Evolutionary conservation across 108 stramenopile species (phyloP).

Genomic region (Schizochytrium sp.): DNA sequence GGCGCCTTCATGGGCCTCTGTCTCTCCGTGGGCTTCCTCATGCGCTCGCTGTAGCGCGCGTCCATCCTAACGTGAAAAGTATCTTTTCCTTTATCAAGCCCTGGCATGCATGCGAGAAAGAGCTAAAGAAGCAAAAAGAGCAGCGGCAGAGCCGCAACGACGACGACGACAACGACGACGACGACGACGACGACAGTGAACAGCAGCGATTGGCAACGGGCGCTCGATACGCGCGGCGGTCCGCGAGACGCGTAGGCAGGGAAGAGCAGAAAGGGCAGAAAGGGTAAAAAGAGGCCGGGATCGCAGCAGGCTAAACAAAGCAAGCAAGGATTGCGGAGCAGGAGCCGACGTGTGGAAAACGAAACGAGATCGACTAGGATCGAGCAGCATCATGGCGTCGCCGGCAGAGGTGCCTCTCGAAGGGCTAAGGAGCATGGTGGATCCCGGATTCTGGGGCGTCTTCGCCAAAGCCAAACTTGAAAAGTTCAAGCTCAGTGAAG

Average conservation of each 20-base stretch:
- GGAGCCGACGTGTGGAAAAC: background rate
- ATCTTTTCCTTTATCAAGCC: background rate
- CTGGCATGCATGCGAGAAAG: background rate
- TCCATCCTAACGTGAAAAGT: background rate
- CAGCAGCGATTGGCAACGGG: too few species aligned
- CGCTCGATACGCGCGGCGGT: too few species aligned
- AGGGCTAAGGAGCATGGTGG: background rate
- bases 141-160: too few species aligned
- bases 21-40: background rate
- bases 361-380: background rate
- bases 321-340: background rate
- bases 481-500: background rate
- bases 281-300: background rate
- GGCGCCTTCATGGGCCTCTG: background rate
- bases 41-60: background rate
- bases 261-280: background rate
- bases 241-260: too few species aligned
- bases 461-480: background rate
- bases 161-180: too few species aligned
- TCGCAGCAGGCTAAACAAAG: background rate
- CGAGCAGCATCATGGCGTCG: background rate
- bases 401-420: background rate
- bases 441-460: background rate
- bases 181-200: too few species aligned
- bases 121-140: too few species aligned